Percentiles rank a stretch among this genome's conserved stretches.
These are phyloP conservation scores for Pueraria montana DNA, from an alignment of 306 rosid species.

Conservation along the genomic window DNA sequence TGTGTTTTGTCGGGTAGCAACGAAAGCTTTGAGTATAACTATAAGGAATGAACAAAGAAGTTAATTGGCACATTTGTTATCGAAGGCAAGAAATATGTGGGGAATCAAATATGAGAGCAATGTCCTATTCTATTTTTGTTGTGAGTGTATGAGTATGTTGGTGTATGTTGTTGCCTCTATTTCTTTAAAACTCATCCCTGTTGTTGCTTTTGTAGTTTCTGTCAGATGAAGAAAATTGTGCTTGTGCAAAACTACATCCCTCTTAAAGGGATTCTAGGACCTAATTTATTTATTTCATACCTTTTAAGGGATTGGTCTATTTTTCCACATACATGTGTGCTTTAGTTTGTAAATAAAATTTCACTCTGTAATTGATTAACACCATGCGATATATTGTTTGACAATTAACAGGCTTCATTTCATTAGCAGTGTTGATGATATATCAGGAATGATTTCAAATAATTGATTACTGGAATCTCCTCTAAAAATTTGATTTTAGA, in stretches of 20 bases:
- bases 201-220: slow-evolving; percentile 38
- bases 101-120: not conserved
- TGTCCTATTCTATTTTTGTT: not conserved
- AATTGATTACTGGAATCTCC: slow-evolving; percentile 30
- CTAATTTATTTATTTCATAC: slow-evolving; percentile 16
- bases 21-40: slow-evolving; percentile 31
- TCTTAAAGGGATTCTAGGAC: slow-evolving; percentile 36
- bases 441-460: slow-evolving; percentile 23
- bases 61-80: slow-evolving; percentile 14
- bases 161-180: not conserved
- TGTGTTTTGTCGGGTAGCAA: slow-evolving; percentile 1
- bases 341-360: slow-evolving; percentile 26
- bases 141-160: not conserved
- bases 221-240: slow-evolving; percentile 24
- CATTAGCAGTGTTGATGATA: slow-evolving; percentile 38
- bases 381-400: slow-evolving; percentile 19
- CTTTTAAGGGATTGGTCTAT: slow-evolving; percentile 29
- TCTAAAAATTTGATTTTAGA: slow-evolving; percentile 37
- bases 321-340: not conserved
- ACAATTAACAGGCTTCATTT: slow-evolving; percentile 33
- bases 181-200: slow-evolving; percentile 24
- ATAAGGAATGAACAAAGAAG: slow-evolving; percentile 34
- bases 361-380: slow-evolving; percentile 20
- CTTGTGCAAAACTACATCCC: slow-evolving; percentile 31
- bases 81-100: slow-evolving; percentile 28